phyloP scores from a whole-genome alignment of 2,329 filamentous ascomycete species.

The Ophiognomonia clavigignenti-juglandacearum region DNA sequence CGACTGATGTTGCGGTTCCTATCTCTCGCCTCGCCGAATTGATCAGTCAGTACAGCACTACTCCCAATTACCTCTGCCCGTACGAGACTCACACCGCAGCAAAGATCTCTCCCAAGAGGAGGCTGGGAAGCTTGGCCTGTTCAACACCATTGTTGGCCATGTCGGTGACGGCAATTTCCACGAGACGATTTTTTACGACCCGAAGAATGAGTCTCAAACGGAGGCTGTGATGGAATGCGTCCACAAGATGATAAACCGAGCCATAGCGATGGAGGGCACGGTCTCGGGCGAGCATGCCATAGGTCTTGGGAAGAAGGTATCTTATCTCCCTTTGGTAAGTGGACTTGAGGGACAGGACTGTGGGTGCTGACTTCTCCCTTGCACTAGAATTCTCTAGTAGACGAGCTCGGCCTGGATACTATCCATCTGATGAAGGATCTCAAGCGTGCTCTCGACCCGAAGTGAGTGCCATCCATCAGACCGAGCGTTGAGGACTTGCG shows the following conservation, averaged over 20 bases:
- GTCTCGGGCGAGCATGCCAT: conserved; percentile 64
- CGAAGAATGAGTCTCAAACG: conserved; percentile 43
- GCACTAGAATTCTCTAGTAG: conserved; percentile 22
- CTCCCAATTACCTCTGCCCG: not conserved
- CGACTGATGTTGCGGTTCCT: conserved; percentile 76
- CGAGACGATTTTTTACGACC: conserved; percentile 34
- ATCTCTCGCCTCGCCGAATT: conserved; percentile 67
- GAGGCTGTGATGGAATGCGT: conserved; percentile 44
- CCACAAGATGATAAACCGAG: conserved; percentile 60
- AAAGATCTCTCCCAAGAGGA: conserved; percentile 57
- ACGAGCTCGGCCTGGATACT: conserved; percentile 56
- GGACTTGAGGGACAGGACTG: too few relatives aligned
- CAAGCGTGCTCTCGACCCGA: conserved; percentile 56
- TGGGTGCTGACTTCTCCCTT: too few relatives aligned
- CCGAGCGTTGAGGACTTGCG: too few relatives aligned
- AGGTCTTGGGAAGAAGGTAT: conserved; percentile 50
- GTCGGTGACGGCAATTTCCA: conserved; percentile 69
- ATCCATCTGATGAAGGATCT: conserved; percentile 62
- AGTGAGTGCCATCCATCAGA: conserved; percentile 23
- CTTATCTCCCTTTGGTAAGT: too few relatives aligned
- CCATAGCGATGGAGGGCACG: conserved; percentile 64
- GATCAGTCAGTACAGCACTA: conserved; percentile 34
- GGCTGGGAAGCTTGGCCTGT: conserved; percentile 49
- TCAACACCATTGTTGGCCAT: conserved; percentile 59
- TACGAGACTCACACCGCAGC: not conserved